Evolutionary conservation across 148 eudicot species (phyloP), one percentile per base, ranked within the genome.

Genomic region (Arctostaphylos glauca): DNA sequence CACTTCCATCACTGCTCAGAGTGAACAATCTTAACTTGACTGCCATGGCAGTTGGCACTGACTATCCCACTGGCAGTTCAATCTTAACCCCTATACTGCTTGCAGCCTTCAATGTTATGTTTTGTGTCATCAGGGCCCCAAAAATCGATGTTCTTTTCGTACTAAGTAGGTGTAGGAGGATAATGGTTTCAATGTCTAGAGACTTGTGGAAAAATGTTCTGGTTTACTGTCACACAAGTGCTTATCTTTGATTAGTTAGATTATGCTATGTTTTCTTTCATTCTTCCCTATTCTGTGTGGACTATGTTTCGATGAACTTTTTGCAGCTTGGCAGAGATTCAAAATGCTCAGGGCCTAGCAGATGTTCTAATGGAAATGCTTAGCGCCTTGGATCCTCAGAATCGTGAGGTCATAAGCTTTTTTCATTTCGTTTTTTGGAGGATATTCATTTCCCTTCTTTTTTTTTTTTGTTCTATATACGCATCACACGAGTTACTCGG

Each of bases 311-410:
- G 49, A 53, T 41, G 7, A 46, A 38, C 46, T 71, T 23, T 48
- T 52, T 70, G 50, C 77, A 81, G 83, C 77, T 70, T 81, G 67
- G 66, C 73, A 23, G 98, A 94, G 88, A 92, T 94, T 54, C 90
- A 83, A 80, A 93, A 77, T 87, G 98, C 97, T 9, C 89, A 93
- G 88, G 98, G 95, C 76, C 68, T 92, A 54, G 92, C 95, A 46
- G 95, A 94, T 88, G 91, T 94, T 76, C 80, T 94, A 55, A 86
- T 75, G 87, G 98, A 94, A 78, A 93, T 94, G 91, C 93, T 94
- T 71, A 86, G 85, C 64, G 96, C 95, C 60, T 82, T 94, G 87
- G 94, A 90, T 88, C 95, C 98, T 31, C 86, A 85, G 55, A 91
- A 89, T 83, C 78, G 82, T 21, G 90, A 91, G 93, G 93, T 92